phyloP scores from a whole-genome alignment of 1,139 yeast genomes.

The Pneumocystis oryctolagi region DNA sequence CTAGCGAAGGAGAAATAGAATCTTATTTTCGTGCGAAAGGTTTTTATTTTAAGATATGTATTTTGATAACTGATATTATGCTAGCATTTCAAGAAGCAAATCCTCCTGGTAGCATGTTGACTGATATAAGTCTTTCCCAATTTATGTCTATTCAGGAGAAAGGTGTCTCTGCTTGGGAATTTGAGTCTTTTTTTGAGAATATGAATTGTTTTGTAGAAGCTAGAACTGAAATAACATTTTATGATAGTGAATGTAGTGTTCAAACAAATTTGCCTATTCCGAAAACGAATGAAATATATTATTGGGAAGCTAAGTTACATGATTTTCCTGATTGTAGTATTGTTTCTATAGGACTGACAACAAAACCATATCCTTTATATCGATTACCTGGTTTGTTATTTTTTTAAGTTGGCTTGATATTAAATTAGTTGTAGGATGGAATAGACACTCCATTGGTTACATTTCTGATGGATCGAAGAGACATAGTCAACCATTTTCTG shows the following conservation, averaged over 20 bases:
- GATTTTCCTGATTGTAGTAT: slow-evolving; percentile 44
- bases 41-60: background rate
- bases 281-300: slow-evolving; percentile 69
- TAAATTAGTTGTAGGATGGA: slow-evolving; percentile 26
- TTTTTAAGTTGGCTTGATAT: background rate
- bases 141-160: slow-evolving; percentile 66
- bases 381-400: slow-evolving; percentile 56
- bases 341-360: slow-evolving; percentile 61
- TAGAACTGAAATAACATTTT: slow-evolving; percentile 64
- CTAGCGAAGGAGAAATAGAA: slow-evolving; percentile 11
- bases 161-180: slow-evolving; percentile 89
- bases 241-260: slow-evolving; percentile 53
- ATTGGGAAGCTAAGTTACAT: slow-evolving; percentile 69
- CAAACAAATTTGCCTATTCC: slow-evolving; percentile 85
- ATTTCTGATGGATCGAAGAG: slow-evolving; percentile 75
- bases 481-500: slow-evolving; percentile 67
- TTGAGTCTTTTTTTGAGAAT: slow-evolving; percentile 49
- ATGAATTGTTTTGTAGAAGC: slow-evolving; percentile 49
- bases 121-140: slow-evolving; percentile 31
- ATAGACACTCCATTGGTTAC: slow-evolving; percentile 69
- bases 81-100: slow-evolving; percentile 30
- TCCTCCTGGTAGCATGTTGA: slow-evolving; percentile 30
- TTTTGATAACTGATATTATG: background rate
- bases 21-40: slow-evolving; percentile 45
- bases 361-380: slow-evolving; percentile 82